Percentiles rank a stretch among this genome's conserved stretches.
Conservation (phyloP, 176 grass and related monocot genomes). For the Leersia perrieri region DNA sequence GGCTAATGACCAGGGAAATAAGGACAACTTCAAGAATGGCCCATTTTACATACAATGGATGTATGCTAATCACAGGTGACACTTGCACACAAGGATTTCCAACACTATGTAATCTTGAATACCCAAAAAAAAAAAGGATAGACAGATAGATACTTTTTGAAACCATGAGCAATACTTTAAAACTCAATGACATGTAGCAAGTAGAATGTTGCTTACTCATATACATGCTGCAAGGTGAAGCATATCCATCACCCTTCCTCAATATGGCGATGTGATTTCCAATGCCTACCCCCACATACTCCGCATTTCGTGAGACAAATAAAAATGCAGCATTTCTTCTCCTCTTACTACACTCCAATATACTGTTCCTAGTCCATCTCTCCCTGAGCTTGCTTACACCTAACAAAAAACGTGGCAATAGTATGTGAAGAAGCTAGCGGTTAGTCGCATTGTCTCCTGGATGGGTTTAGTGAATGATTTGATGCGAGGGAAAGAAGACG, state of each 20-base stretch:
- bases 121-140: background rate
- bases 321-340: conserved; percentile 31
- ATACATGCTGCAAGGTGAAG: conserved; percentile 62
- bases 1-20: background rate
- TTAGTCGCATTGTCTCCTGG: background rate
- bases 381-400: conserved; percentile 70
- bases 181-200: conserved; percentile 1
- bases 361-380: conserved; percentile 50
- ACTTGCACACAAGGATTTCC: background rate
- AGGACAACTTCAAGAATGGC: background rate
- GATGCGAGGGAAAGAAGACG: background rate
- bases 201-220: conserved; percentile 44
- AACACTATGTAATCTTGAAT: background rate
- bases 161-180: background rate
- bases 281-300: conserved; percentile 62
- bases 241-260: conserved; percentile 61
- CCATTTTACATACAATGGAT: background rate
- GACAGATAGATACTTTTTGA: background rate
- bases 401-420: conserved; percentile 15
- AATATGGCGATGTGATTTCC: conserved; percentile 57
- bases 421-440: conserved; percentile 7
- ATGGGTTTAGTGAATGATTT: conserved; percentile 1
- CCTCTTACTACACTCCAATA: conserved; percentile 21
- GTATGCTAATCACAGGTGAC: background rate
- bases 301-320: conserved; percentile 48